A percentile compares a stretch with the other conserved stretches of the same genome.
Evolutionary conservation across 1,284 basidiomycete genomes (phyloP).

Genomic region (Ceratorhiza oryzae-sativae): DNA sequence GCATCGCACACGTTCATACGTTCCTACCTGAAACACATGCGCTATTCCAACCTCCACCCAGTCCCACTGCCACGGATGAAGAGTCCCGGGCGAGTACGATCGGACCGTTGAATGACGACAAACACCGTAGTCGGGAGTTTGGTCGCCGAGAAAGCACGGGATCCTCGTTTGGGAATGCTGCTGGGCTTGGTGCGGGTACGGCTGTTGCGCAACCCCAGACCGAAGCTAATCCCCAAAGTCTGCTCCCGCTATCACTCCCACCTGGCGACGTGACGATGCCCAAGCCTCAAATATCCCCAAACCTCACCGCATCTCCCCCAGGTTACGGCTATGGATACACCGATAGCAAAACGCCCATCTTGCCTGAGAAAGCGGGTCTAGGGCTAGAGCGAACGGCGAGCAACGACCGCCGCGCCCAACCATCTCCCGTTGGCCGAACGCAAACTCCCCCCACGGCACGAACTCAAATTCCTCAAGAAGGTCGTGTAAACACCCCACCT

Average conservation of each 20-base stretch:
- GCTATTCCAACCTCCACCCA: slow-evolving; percentile 32
- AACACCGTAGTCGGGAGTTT: neutral
- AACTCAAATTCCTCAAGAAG: slow-evolving; percentile 22
- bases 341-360: neutral
- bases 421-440: slow-evolving; percentile 16
- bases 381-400: slow-evolving; percentile 28
- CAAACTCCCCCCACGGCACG: slow-evolving; percentile 23
- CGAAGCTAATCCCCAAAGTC: slow-evolving; percentile 14
- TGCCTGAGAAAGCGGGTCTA: slow-evolving; percentile 1
- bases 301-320: neutral
- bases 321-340: slow-evolving; percentile 28
- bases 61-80: slow-evolving; percentile 6
- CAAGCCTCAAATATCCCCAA: slow-evolving; percentile 2
- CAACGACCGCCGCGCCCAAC: slow-evolving; percentile 33
- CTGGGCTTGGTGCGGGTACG: slow-evolving; percentile 19
- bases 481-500: slow-evolving; percentile 14
- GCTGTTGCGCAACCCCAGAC: neutral
- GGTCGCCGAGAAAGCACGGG: slow-evolving; percentile 22
- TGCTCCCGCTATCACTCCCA: slow-evolving; percentile 28
- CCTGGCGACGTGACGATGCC: slow-evolving; percentile 29
- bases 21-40: slow-evolving; percentile 31
- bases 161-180: slow-evolving; percentile 29
- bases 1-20: slow-evolving; percentile 29
- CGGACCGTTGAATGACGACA: neutral
- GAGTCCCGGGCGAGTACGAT: slow-evolving; percentile 27